Evolutionary conservation across 2,329 filamentous ascomycete species (phyloP).

Genomic region (Fusarium phyllophilum): DNA sequence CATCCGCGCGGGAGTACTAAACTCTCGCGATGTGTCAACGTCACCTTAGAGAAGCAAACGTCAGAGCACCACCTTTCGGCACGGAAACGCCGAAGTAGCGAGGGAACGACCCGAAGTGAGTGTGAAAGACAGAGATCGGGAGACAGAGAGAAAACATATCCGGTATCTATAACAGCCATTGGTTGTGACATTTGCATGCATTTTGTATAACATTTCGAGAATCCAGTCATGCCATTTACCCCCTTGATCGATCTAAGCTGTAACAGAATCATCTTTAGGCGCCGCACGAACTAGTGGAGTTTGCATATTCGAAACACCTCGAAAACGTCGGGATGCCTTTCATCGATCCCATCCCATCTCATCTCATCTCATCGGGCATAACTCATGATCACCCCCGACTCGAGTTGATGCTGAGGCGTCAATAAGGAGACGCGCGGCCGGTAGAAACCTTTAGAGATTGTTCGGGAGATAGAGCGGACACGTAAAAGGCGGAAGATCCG

Average conservation of each 20-base stretch:
- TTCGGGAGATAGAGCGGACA: background rate
- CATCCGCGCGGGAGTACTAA: constrained; percentile 20
- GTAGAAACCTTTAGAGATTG: background rate
- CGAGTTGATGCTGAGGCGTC: background rate
- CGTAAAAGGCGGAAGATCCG: background rate
- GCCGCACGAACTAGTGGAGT: constrained; percentile 6
- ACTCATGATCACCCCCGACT: background rate
- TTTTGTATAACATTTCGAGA: background rate
- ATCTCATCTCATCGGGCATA: background rate
- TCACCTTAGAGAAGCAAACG: constrained; percentile 13
- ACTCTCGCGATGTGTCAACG: constrained; percentile 33
- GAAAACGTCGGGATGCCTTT: constrained; percentile 2
- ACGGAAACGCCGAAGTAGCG: constrained; percentile 23
- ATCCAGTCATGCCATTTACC: background rate
- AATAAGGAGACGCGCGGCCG: constrained; percentile 18
- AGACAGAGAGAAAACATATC: background rate
- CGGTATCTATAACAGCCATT: background rate
- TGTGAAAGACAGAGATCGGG: background rate
- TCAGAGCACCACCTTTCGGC: constrained; percentile 35
- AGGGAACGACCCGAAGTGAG: constrained; percentile 4
- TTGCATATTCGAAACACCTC: constrained; percentile 14
- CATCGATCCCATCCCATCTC: background rate
- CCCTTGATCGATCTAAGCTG: background rate
- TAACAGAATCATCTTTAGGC: background rate
- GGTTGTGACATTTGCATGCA: background rate